Evolutionary conservation across 1,284 basidiomycete genomes (phyloP).

Genomic region (Sporisorium scitamineum): DNA sequence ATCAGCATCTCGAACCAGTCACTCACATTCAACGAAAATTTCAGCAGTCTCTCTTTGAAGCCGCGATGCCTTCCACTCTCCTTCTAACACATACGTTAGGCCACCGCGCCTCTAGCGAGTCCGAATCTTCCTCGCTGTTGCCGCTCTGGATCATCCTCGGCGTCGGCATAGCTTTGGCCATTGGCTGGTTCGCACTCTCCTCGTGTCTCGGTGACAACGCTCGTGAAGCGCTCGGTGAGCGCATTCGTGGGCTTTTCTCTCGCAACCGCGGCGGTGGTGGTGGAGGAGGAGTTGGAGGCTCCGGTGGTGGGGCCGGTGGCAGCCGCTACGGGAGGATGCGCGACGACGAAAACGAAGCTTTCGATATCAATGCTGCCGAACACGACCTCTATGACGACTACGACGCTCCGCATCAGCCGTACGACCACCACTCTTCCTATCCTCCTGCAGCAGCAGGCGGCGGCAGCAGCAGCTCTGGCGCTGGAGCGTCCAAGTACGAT

Average conservation of each 20-base stretch:
- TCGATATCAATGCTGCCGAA: constrained; percentile 49
- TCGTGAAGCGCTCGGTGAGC: constrained; percentile 26
- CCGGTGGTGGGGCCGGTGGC: constrained; percentile 18
- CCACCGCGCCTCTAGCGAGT: constrained; percentile 18
- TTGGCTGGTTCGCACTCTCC: constrained; percentile 53
- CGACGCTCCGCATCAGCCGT: constrained; percentile 33
- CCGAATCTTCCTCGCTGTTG: constrained; percentile 37
- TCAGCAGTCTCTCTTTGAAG: not conserved
- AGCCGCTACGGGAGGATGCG: constrained; percentile 47
- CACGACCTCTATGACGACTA: constrained; percentile 47
- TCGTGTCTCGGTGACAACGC: constrained; percentile 51
- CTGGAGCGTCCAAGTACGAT: constrained; percentile 19
- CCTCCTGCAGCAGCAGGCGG: constrained; percentile 24
- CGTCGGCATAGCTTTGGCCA: constrained; percentile 37
- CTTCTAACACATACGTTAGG: not conserved
- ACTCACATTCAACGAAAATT: not conserved
- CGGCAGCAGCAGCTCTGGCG: not conserved
- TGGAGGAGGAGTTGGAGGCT: not conserved
- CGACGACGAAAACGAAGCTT: constrained; percentile 49
- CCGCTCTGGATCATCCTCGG: constrained; percentile 53
- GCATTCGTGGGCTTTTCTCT: constrained; percentile 29
- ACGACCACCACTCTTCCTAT: constrained; percentile 35
- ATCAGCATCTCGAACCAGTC: not conserved
- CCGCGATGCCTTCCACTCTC: constrained; percentile 13
- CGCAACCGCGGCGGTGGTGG: constrained; percentile 12